Base-by-base conservation (phyloP, 1,284 basidiomycete species). In the Ustilago trichophora region DNA sequence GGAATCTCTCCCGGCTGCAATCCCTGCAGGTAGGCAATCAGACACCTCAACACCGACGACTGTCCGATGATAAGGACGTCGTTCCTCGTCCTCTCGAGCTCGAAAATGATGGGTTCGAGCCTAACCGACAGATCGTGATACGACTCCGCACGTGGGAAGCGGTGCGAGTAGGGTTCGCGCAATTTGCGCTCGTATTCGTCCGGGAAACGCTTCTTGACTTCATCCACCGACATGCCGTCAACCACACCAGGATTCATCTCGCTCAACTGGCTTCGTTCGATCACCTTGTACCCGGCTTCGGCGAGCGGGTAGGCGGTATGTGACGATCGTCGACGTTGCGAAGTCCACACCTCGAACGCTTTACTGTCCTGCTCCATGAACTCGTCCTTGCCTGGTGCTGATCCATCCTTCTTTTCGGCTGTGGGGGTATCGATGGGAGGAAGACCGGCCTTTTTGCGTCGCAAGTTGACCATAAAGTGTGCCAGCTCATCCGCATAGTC, bases 261-360 rank as follows among this genome's bases (percentile, higher is more conserved):
- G 54, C 89, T 86, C 91, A 98, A 95, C 82, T 95, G 94, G 0
- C 91, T 88, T 74, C 94, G 93, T 83, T 98, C 93, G 37, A 93
- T 87, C 18, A 98, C 91, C 78, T 82, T 78, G 71, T 85, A 86
- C 2, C 85, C 85, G 1, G 83, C 73, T 54, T 85, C 86, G 45
- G 93, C 85, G 83, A 98, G 96, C 0, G 95, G 95, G 89, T 92
- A 94, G 1, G 93, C 93, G 1, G 93, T 96, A 81, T 97, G 93
- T 73, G 95, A 90, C 6, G 94, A 92, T 41, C 96, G 87, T 33
- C 93, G 86, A 13, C 95, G 88, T 0, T 95, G 91, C 2, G 93
- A 97, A 0, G 94, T 96, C 96, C 96, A 99, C 29, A 98, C 91
- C 91, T 96, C 59, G 31, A 75, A 57, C 13, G 45, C 38, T 29